Evolutionary conservation across 192 early-diverging fungal genomes (phyloP).

Genomic region (Lunasporangiospora selenospora): DNA sequence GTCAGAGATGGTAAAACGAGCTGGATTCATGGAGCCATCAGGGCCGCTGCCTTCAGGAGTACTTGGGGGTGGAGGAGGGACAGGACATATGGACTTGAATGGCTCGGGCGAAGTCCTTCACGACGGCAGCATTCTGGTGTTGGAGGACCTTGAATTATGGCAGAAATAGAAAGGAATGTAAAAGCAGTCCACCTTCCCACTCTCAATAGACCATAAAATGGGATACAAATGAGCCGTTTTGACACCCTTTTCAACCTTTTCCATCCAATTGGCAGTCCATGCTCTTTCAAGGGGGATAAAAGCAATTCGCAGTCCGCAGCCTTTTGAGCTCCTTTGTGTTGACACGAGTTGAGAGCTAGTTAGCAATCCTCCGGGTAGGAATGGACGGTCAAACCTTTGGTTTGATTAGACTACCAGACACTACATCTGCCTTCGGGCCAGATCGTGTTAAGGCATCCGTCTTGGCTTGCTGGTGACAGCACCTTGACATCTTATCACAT

Average conservation of each 20-base stretch:
- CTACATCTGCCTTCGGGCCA: conserved; percentile 16
- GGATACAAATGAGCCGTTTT: conserved; percentile 1
- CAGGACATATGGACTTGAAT: background rate
- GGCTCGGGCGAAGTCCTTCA: no score
- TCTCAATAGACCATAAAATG: no score
- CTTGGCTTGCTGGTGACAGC: conserved; percentile 15
- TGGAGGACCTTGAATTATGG: conserved; percentile 37
- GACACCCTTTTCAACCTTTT: no score
- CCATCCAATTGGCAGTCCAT: no score
- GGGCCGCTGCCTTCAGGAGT: background rate
- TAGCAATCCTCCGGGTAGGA: conserved; percentile 53
- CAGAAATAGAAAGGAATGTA: conserved; percentile 14
- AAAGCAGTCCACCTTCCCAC: background rate
- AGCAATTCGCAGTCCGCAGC: no score
- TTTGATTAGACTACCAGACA: conserved; percentile 43
- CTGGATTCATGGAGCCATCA: conserved; percentile 11
- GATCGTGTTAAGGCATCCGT: conserved; percentile 50
- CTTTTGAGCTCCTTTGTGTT: no score
- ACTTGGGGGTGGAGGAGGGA: background rate
- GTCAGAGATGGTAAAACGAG: conserved; percentile 70
- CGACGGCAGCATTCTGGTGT: conserved; percentile 9
- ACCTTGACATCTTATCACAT: conserved; percentile 39
- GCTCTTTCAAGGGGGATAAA: no score
- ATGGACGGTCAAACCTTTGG: conserved; percentile 31
- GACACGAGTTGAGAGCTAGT: conserved; percentile 53